phyloP scores from a whole-genome alignment of 306 rosid genomes.

The Vachellia collinsii region DNA sequence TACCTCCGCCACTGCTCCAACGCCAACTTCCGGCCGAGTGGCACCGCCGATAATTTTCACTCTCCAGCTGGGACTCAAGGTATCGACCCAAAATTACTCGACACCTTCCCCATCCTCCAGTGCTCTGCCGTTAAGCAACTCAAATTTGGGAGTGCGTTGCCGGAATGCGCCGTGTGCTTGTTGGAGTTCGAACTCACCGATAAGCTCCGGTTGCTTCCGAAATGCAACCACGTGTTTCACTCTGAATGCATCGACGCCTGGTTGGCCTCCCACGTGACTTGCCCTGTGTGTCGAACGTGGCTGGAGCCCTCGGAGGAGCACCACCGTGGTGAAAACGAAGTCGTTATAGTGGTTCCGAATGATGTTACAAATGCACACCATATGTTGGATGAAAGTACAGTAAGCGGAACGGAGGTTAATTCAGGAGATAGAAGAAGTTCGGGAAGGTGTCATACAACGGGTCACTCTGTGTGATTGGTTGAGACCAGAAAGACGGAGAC shows the following conservation, averaged over 20 bases:
- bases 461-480: constrained; percentile 47
- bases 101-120: constrained; percentile 48
- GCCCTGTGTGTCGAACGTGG: constrained; percentile 60
- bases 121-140: constrained; percentile 50
- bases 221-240: constrained; percentile 67
- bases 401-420: background rate
- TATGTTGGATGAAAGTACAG: constrained; percentile 4
- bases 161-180: constrained; percentile 68
- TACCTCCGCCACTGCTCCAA: constrained; percentile 22
- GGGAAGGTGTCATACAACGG: constrained; percentile 62
- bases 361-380: background rate
- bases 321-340: background rate
- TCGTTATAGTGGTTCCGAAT: background rate
- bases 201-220: constrained; percentile 58
- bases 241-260: constrained; percentile 58
- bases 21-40: background rate
- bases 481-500: constrained; percentile 1
- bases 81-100: constrained; percentile 44
- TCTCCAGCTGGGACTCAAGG: constrained; percentile 19
- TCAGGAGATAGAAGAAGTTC: background rate
- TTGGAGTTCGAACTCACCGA: constrained; percentile 52
- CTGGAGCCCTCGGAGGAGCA: constrained; percentile 1
- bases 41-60: background rate
- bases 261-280: constrained; percentile 57
- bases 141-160: constrained; percentile 40